These are phyloP conservation scores for Sugiyamaella neomexicana DNA, from an alignment of 1,139 yeast genomes.

Conservation along the genomic window DNA sequence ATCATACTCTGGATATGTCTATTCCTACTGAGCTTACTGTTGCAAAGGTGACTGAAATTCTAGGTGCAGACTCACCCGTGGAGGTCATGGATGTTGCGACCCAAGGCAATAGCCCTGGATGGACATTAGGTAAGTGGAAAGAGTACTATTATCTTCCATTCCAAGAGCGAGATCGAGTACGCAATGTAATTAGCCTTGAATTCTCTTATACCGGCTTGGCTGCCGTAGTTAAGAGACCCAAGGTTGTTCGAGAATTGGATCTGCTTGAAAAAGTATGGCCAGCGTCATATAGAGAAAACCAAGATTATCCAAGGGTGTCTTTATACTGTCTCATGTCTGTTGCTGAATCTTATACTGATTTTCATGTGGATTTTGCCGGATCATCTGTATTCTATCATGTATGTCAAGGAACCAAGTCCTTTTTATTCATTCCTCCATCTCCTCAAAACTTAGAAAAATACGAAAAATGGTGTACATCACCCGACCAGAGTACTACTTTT, in stretches of 20 bases:
- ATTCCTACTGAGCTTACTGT: constrained; percentile 53
- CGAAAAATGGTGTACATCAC: constrained; percentile 69
- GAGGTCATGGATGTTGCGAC: constrained; percentile 92
- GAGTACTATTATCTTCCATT: constrained; percentile 59
- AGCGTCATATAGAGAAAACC: constrained; percentile 33
- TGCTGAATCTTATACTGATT: constrained; percentile 76
- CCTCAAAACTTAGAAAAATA: constrained; percentile 58
- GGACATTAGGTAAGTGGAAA: constrained; percentile 76
- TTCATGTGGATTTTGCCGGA: constrained; percentile 90
- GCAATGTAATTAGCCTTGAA: constrained; percentile 82
- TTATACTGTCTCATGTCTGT: constrained; percentile 87
- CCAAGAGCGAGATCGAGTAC: constrained; percentile 59
- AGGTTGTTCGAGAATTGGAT: constrained; percentile 65
- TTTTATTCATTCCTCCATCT: constrained; percentile 79
- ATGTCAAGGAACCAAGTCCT: constrained; percentile 68
- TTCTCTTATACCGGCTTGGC: constrained; percentile 62
- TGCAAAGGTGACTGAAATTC: constrained; percentile 54
- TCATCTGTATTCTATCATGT: constrained; percentile 89
- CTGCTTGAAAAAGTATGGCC: constrained; percentile 71
- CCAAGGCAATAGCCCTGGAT: constrained; percentile 59
- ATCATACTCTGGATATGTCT: constrained; percentile 44
- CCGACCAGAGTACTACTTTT: constrained; percentile 65
- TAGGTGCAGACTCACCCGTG: constrained; percentile 64
- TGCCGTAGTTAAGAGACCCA: constrained; percentile 57
- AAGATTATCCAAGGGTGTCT: constrained; percentile 60